Conservation (phyloP, 2,329 filamentous ascomycete genomes). For the Aspergillus chevalieri region DNA sequence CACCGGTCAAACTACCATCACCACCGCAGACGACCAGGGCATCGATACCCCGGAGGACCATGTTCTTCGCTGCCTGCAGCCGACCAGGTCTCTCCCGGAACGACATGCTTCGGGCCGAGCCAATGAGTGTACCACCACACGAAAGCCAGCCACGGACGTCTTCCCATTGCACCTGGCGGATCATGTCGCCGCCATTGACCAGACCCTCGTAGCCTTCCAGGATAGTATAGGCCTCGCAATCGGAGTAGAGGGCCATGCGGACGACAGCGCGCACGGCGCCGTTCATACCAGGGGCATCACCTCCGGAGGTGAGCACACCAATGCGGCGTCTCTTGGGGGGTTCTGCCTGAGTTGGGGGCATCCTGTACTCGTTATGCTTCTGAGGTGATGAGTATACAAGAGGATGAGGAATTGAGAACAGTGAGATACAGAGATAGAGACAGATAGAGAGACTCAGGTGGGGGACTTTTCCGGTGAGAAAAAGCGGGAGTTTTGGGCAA, state of each 20-base stretch:
- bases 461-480: constrained; percentile 32
- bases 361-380: constrained; percentile 5
- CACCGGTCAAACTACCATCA: constrained; percentile 91
- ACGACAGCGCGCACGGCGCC: constrained; percentile 84
- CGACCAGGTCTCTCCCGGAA: constrained; percentile 87
- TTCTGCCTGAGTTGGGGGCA: constrained; percentile 13
- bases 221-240: constrained; percentile 71
- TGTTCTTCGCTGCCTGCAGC: constrained; percentile 82
- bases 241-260: constrained; percentile 80
- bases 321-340: constrained; percentile 58
- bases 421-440: too few relatives aligned
- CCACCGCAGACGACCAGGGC: constrained; percentile 95
- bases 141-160: constrained; percentile 92
- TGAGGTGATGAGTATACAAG: neutral
- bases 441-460: constrained; percentile 13
- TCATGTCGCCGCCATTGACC: constrained; percentile 81
- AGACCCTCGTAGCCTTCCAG: constrained; percentile 96
- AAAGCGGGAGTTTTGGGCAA: constrained; percentile 21
- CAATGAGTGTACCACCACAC: constrained; percentile 91
- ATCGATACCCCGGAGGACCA: constrained; percentile 88
- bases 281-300: constrained; percentile 94
- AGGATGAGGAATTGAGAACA: constrained; percentile 1
- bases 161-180: constrained; percentile 82
- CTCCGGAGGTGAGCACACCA: constrained; percentile 88
- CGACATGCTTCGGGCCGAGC: constrained; percentile 84